phyloP scores from a whole-genome alignment of 2,329 filamentous ascomycete genomes.

The Helotiales sp. region DNA sequence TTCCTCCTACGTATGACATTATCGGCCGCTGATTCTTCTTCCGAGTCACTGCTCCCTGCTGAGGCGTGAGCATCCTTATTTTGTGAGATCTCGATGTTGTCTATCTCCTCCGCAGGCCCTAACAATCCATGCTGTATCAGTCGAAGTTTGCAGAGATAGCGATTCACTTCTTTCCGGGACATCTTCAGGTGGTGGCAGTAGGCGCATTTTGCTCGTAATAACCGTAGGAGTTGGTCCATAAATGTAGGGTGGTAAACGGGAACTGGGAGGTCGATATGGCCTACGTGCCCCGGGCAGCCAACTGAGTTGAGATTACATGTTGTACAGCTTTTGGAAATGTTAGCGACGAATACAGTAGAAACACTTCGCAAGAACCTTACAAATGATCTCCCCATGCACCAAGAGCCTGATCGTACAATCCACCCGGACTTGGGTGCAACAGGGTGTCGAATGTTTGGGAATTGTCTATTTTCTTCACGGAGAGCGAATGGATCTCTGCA shows the following conservation, averaged over 20 bases:
- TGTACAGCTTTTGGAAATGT: conserved; percentile 67
- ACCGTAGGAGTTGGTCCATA: conserved; percentile 85
- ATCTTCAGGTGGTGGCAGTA: conserved; percentile 91
- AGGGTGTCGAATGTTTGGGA: conserved; percentile 93
- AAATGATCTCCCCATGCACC: conserved; percentile 86
- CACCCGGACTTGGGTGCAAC: conserved; percentile 85
- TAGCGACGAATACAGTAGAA: conserved; percentile 18
- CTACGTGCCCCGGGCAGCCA: conserved; percentile 88
- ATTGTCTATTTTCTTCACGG: conserved; percentile 93
- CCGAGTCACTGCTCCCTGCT: conserved; percentile 35
- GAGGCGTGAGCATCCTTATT: conserved; percentile 30
- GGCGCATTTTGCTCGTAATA: conserved; percentile 85
- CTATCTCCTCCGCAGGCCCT: conserved; percentile 63
- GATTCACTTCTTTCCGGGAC: conserved; percentile 75
- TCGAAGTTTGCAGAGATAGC: conserved; percentile 81
- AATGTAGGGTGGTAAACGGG: conserved; percentile 97
- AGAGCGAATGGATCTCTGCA: conserved; percentile 84
- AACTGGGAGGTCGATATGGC: conserved; percentile 92
- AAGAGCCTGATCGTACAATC: conserved; percentile 89
- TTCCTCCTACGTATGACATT: conserved; percentile 60
- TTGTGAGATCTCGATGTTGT: conserved; percentile 41
- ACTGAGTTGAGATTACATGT: conserved; percentile 87
- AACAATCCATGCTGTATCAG: conserved; percentile 85
- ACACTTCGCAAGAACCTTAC: conserved; percentile 56
- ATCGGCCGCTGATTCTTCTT: conserved; percentile 46